Conservation (phyloP, 108 stramenopile genomes). For the Nitzschia inconspicua region DNA sequence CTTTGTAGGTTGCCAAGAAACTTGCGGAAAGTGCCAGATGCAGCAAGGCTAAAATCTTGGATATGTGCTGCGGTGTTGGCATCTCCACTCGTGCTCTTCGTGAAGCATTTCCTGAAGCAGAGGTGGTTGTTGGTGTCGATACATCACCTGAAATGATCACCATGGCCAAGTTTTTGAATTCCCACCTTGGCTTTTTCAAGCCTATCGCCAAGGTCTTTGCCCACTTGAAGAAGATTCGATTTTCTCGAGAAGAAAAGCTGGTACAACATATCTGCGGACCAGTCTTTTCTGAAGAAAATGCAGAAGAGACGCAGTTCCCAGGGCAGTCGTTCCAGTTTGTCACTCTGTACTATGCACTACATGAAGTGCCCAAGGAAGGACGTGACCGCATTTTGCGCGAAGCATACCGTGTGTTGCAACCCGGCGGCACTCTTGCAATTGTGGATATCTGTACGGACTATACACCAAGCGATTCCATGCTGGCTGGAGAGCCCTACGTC, state of each 20-base stretch:
- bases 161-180: conserved; percentile 57
- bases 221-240: neutral
- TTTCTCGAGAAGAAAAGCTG: neutral
- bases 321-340: conserved; percentile 50
- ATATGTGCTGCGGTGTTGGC: conserved; percentile 82
- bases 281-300: conserved; percentile 40
- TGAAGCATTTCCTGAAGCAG: conserved; percentile 66
- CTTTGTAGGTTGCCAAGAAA: neutral
- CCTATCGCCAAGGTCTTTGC: neutral
- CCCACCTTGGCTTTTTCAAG: conserved; percentile 10
- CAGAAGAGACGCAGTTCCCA: conserved; percentile 57
- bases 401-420: conserved; percentile 55
- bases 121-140: conserved; percentile 60
- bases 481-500: conserved; percentile 81
- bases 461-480: conserved; percentile 52
- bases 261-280: neutral
- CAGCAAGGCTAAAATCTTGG: conserved; percentile 45
- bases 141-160: conserved; percentile 77
- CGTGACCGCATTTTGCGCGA: conserved; percentile 57
- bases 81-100: conserved; percentile 70
- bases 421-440: conserved; percentile 65
- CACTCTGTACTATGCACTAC: conserved; percentile 70
- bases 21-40: conserved; percentile 28
- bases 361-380: conserved; percentile 65
- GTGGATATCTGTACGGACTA: conserved; percentile 73